These are phyloP conservation scores for Alternaria dauci DNA, from an alignment of 2,329 filamentous ascomycete genomes.

Conservation along the genomic window DNA sequence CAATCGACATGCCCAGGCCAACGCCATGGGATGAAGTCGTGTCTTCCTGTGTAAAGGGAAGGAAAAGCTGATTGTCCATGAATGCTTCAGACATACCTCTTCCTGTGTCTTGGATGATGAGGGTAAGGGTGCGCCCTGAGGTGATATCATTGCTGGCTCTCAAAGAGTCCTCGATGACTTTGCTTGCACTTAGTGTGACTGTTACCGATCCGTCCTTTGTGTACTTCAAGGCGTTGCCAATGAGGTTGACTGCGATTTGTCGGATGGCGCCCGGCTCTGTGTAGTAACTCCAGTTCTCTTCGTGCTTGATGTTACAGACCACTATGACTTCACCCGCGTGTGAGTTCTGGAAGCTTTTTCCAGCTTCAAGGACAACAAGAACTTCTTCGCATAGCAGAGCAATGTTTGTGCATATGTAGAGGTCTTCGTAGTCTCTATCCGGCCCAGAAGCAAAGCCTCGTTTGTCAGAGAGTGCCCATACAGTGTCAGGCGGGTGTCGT, in stretches of 20 bases:
- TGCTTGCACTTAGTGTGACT: background rate
- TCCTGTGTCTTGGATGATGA: background rate
- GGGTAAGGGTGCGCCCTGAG: background rate
- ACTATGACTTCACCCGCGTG: background rate
- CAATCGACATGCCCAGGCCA: background rate
- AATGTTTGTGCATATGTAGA: background rate
- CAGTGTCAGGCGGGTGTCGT: background rate
- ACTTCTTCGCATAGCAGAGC: background rate
- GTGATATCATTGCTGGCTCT: background rate
- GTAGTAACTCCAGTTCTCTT: background rate
- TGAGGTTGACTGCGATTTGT: background rate
- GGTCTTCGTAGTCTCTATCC: background rate
- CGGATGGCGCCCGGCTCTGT: background rate
- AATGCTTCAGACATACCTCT: background rate
- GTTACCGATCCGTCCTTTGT: background rate
- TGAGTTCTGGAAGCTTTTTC: too few species aligned
- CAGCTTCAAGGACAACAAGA: background rate
- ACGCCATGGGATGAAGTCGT: background rate
- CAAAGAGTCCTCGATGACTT: background rate
- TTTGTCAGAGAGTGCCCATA: background rate
- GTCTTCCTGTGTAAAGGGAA: conserved; percentile 4
- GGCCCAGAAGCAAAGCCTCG: background rate
- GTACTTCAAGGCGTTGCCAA: conserved; percentile 2
- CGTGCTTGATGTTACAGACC: background rate
- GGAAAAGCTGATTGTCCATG: background rate